These are phyloP conservation scores for Larix sibirica DNA, from an alignment of 83 land plant genomes.

Conservation along the genomic window DNA sequence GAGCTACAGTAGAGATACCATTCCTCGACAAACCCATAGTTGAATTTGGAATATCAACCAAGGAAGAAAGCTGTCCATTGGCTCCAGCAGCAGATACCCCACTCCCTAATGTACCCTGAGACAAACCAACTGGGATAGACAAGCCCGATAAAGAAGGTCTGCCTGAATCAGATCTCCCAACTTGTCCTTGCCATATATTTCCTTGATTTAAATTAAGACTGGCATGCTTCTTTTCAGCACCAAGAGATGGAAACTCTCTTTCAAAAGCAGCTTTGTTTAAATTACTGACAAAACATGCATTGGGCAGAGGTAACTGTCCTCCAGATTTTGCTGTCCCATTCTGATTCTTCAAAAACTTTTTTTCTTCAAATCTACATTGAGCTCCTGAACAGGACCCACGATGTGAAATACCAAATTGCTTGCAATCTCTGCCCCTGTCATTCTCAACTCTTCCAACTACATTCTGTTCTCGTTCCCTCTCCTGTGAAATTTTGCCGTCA, in stretches of 20 bases:
- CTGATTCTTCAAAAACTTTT: neutral
- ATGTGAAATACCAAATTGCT: neutral
- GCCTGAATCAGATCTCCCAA: neutral
- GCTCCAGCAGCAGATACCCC: slow-evolving; percentile 34
- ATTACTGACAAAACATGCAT: neutral
- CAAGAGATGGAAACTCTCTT: slow-evolving; percentile 66
- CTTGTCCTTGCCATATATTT: slow-evolving; percentile 7
- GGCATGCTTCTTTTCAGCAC: slow-evolving; percentile 40
- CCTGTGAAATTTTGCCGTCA: neutral
- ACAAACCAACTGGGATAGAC: slow-evolving; percentile 10
- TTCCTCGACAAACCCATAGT: slow-evolving; percentile 18
- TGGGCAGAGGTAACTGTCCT: neutral
- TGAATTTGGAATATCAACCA: slow-evolving; percentile 37
- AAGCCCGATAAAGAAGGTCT: neutral
- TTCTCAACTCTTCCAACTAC: neutral
- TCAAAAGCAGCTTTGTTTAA: slow-evolving; percentile 52
- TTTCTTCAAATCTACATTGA: neutral
- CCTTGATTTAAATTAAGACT: neutral
- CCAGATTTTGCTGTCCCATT: neutral
- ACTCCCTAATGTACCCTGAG: slow-evolving; percentile 31
- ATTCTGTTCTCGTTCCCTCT: neutral
- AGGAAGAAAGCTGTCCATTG: slow-evolving; percentile 52
- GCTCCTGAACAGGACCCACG: neutral
- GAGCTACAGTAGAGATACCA: slow-evolving; percentile 10
- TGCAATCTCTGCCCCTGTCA: neutral